Conservation (phyloP, 2,329 filamentous ascomycete species). For the Cladosporium colombiae region DNA sequence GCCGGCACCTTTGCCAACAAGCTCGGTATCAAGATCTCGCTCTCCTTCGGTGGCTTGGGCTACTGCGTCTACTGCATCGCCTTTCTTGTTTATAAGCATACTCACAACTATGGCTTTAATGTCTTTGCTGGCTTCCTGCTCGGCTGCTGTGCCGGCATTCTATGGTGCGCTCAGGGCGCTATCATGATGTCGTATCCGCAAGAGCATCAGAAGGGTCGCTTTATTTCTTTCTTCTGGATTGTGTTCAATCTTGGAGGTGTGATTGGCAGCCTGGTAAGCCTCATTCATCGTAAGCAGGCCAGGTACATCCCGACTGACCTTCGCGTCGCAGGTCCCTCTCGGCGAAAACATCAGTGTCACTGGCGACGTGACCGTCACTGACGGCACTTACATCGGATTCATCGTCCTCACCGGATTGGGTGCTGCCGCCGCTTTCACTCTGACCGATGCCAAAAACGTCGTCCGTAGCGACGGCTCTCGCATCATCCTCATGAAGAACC, state of each 20-base stretch:
- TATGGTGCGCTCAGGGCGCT: constrained; percentile 80
- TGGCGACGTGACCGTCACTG: constrained; percentile 58
- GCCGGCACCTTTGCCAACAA: constrained; percentile 73
- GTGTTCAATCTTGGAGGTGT: constrained; percentile 85
- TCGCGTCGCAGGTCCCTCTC: constrained; percentile 64
- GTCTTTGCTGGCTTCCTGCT: constrained; percentile 75
- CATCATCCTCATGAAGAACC: constrained; percentile 87
- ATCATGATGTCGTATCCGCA: constrained; percentile 89
- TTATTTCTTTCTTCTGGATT: constrained; percentile 90
- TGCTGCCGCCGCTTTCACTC: constrained; percentile 65
- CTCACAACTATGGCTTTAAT: constrained; percentile 66
- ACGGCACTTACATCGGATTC: constrained; percentile 87
- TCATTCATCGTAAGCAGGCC: not conserved
- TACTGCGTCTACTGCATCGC: constrained; percentile 51
- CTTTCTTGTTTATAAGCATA: constrained; percentile 71
- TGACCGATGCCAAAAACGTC: constrained; percentile 71
- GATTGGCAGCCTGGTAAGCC: not conserved
- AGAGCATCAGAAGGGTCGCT: constrained; percentile 79
- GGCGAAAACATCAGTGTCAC: constrained; percentile 66
- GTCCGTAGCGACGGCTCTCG: constrained; percentile 74
- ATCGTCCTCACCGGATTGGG: constrained; percentile 76
- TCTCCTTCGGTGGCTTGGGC: constrained; percentile 64
- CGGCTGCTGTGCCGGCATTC: constrained; percentile 73
- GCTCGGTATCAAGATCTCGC: constrained; percentile 67
- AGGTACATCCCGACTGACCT: too few species aligned